Percentiles rank a stretch among this genome's conserved stretches.
phyloP scores from a whole-genome alignment of 345 rosid species.

The Arabidopsis arenosa region DNA sequence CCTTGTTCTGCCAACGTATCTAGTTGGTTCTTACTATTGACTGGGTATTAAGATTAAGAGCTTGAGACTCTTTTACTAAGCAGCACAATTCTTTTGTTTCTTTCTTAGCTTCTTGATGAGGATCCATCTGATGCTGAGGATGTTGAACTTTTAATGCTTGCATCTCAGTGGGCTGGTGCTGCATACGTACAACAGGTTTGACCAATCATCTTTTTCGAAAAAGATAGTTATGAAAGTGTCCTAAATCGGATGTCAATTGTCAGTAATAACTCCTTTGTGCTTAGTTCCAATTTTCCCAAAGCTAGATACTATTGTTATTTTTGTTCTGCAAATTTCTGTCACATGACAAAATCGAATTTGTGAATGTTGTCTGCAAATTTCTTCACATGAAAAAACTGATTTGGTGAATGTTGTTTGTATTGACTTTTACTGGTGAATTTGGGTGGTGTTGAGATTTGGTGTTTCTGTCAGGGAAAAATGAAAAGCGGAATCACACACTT shows the following conservation, averaged over 20 bases:
- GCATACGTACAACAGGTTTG: conserved; percentile 71
- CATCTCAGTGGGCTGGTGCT: conserved; percentile 88
- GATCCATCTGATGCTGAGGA: conserved; percentile 55
- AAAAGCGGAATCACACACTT: conserved; percentile 70
- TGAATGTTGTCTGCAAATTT: neutral
- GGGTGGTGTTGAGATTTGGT: neutral
- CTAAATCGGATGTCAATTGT: no score
- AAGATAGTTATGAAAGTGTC: conserved; percentile 6
- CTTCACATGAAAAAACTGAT: neutral
- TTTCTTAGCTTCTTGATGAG: conserved; percentile 59
- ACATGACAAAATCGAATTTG: neutral
- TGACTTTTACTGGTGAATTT: neutral
- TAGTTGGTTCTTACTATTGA: conserved; percentile 16
- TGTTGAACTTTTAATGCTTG: conserved; percentile 66
- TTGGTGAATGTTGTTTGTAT: neutral
- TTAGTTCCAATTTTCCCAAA: neutral
- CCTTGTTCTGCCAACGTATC: neutral
- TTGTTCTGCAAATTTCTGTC: neutral
- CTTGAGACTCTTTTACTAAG: conserved; percentile 24
- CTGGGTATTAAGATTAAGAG: conserved; percentile 5
- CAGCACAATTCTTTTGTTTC: conserved; percentile 4
- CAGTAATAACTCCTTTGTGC: neutral
- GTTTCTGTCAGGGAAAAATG: conserved; percentile 57
- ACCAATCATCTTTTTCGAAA: neutral
- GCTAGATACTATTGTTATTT: neutral